Conservation (phyloP, 371 early-diverging fungal genomes). For the Mucor velutinosus region DNA sequence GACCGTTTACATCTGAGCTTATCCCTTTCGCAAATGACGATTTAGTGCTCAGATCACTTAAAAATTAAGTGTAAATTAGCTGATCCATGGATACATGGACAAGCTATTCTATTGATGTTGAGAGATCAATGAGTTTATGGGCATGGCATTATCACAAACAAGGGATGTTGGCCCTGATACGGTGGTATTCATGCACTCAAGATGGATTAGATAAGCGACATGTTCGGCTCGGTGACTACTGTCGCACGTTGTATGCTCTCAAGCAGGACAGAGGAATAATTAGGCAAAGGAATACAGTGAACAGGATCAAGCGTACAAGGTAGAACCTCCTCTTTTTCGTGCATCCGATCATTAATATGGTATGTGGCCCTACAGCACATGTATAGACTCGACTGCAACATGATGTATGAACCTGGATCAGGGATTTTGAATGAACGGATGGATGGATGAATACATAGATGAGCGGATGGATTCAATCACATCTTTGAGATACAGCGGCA, state of each 20-base stretch:
- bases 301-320: not conserved
- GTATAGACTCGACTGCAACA: not conserved
- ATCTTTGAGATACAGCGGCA: not conserved
- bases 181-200: not conserved
- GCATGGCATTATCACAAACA: no score
- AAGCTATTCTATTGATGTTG: no score
- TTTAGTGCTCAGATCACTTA: no score
- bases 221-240: not conserved
- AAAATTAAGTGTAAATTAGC: no score
- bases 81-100: no score
- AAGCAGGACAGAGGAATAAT: not conserved
- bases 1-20: no score
- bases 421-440: not conserved
- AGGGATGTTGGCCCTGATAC: no score
- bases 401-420: not conserved
- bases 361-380: not conserved
- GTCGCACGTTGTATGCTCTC: not conserved
- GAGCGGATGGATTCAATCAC: conserved; percentile 7
- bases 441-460: conserved; percentile 8
- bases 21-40: no score
- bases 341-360: conserved; percentile 26
- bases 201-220: not conserved
- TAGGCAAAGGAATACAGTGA: not conserved
- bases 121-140: no score
- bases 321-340: conserved; percentile 23